phyloP scores from a whole-genome alignment of 306 rosid species.

The Malus asiatica region DNA sequence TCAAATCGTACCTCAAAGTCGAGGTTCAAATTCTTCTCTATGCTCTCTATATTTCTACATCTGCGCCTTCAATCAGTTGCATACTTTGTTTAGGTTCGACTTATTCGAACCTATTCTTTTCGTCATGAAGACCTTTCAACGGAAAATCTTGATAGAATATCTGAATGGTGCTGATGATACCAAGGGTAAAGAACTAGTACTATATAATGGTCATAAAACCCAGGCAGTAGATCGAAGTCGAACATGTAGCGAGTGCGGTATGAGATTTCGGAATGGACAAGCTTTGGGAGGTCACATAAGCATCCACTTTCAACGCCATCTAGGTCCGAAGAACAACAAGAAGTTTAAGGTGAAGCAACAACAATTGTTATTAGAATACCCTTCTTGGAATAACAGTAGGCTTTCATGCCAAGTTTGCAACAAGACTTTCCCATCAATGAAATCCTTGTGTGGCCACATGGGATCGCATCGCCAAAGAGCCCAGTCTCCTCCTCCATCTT shows the following conservation, averaged over 20 bases:
- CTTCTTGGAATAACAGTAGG: background rate
- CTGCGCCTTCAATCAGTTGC: too few relatives aligned
- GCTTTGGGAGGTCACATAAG: constrained; percentile 10
- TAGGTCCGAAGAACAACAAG: background rate
- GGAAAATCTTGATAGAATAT: background rate
- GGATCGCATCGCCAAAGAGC: background rate
- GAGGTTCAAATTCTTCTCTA: too few relatives aligned
- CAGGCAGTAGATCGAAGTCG: background rate
- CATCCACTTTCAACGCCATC: background rate
- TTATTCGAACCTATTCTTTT: background rate
- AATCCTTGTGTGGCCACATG: background rate
- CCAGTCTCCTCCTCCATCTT: background rate
- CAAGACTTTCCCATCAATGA: background rate
- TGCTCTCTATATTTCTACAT: too few relatives aligned
- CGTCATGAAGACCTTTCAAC: background rate
- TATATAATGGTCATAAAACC: too few relatives aligned
- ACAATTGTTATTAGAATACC: background rate
- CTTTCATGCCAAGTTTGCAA: background rate
- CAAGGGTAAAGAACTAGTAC: background rate
- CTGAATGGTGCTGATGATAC: background rate
- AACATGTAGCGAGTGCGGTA: background rate
- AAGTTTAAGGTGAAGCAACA: background rate
- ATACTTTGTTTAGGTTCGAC: background rate
- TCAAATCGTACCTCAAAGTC: too few relatives aligned
- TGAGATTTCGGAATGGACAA: background rate